Percentiles rank a stretch among this genome's conserved stretches.
These are phyloP conservation scores for Alternaria brassicae DNA, from an alignment of 2,329 filamentous ascomycete species.

Conservation along the genomic window DNA sequence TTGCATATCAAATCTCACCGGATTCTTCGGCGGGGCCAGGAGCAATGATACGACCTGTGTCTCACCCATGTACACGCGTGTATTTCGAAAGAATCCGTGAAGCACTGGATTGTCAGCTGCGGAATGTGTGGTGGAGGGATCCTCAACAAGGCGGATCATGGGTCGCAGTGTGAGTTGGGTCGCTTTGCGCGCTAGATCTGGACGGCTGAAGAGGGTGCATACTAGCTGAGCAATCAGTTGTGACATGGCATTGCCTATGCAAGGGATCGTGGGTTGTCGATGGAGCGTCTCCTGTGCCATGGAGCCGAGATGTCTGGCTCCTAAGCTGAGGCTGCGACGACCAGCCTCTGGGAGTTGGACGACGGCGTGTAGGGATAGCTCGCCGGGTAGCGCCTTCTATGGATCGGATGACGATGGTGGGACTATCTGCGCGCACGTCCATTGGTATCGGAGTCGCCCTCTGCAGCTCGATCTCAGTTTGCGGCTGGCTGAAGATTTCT, in stretches of 20 bases:
- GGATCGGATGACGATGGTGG: background rate
- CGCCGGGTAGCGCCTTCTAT: background rate
- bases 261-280: background rate
- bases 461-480: background rate
- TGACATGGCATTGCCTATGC: background rate
- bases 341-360: background rate
- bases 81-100: background rate
- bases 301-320: background rate
- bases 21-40: background rate
- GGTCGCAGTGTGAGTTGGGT: background rate
- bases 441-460: background rate
- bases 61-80: background rate
- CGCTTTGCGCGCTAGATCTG: background rate
- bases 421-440: background rate
- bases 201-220: background rate
- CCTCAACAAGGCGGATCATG: background rate
- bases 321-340: background rate
- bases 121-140: background rate
- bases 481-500: background rate
- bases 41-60: background rate
- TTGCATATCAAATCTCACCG: background rate
- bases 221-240: background rate
- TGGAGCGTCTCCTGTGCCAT: too few relatives aligned
- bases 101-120: background rate
- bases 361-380: background rate